These are phyloP conservation scores for Fraxinus paxiana DNA, from an alignment of 305 asterid genomes.

Conservation along the genomic window DNA sequence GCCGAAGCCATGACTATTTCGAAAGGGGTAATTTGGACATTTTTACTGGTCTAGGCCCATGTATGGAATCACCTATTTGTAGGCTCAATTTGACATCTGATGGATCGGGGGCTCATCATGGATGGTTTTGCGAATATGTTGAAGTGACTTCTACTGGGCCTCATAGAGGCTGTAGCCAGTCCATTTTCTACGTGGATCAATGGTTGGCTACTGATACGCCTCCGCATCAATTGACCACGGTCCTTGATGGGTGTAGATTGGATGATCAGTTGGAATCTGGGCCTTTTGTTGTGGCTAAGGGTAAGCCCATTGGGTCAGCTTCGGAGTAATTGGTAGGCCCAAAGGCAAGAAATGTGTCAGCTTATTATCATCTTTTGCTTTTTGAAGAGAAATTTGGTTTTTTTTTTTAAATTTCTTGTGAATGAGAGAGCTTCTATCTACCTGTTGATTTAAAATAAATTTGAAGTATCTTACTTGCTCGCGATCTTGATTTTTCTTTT, in stretches of 20 bases:
- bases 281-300: conserved; percentile 29
- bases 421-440: too few species aligned
- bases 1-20: conserved; percentile 39
- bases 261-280: conserved; percentile 1
- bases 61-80: conserved; percentile 44
- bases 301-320: conserved; percentile 17
- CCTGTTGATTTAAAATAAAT: neutral
- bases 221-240: conserved; percentile 35
- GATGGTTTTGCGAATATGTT: conserved; percentile 47
- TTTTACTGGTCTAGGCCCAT: conserved; percentile 46
- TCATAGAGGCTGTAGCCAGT: conserved; percentile 38
- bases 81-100: conserved; percentile 51
- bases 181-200: conserved; percentile 41
- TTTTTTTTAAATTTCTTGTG: too few species aligned
- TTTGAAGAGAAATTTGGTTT: neutral
- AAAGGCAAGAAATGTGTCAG: neutral
- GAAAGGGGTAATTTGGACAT: conserved; percentile 51
- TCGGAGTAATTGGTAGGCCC: neutral
- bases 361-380: neutral
- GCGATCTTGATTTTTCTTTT: neutral
- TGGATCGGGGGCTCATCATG: conserved; percentile 47
- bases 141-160: conserved; percentile 48
- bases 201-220: conserved; percentile 54
- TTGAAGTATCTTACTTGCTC: neutral
- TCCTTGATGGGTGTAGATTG: conserved; percentile 32